These are phyloP conservation scores for Micromonas commoda DNA, from an alignment of 139 green algal species.

Conservation along the genomic window DNA sequence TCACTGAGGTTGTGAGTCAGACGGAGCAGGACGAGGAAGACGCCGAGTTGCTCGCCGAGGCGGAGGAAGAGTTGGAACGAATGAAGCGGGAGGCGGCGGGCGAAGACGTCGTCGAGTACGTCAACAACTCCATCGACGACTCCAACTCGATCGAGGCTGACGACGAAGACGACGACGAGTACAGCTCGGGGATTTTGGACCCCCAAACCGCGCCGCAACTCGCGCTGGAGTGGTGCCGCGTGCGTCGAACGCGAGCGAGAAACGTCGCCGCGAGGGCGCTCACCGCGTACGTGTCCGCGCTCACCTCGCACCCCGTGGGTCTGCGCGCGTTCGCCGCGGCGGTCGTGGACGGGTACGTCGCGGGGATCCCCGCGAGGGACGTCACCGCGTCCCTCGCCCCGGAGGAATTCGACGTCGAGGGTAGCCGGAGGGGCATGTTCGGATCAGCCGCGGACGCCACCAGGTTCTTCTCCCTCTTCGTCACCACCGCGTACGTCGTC, in stretches of 20 bases:
- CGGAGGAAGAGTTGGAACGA: neutral
- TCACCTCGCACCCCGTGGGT: conserved; percentile 6
- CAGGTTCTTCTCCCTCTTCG: conserved; percentile 16
- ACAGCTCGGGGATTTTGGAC: no score
- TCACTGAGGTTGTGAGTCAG: neutral
- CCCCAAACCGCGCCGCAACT: no score
- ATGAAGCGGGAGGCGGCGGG: neutral
- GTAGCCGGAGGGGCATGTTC: conserved; percentile 3
- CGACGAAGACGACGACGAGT: conserved; percentile 2
- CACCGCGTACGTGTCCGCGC: neutral
- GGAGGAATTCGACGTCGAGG: conserved; percentile 14
- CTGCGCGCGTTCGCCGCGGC: neutral
- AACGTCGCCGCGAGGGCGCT: neutral
- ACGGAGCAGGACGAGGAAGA: neutral
- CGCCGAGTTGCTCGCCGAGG: neutral
- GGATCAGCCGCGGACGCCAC: conserved; percentile 2
- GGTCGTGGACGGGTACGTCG: neutral
- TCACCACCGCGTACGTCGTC: conserved; percentile 4
- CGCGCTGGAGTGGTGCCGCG: neutral
- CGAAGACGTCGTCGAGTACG: neutral
- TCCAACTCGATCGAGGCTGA: neutral
- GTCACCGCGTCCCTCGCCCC: neutral
- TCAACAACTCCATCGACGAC: neutral
- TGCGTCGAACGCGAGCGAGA: neutral
- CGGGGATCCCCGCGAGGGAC: neutral